A percentile compares a stretch with the other conserved stretches of the same genome.
phyloP scores from a whole-genome alignment of 768 basidiomycete species.

The Podaxis sp. region DNA sequence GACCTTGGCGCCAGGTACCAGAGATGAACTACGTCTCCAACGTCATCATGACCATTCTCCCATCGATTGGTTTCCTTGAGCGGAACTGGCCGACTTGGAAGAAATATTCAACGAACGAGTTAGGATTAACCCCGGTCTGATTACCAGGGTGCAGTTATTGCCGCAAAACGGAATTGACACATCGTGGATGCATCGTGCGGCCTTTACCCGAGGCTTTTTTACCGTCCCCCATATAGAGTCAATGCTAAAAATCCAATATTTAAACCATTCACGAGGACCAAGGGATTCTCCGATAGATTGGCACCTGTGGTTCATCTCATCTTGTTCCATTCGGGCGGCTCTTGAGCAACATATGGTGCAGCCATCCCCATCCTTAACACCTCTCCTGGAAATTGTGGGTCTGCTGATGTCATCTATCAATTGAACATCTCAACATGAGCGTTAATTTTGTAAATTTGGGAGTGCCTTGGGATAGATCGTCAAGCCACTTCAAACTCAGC shows the following conservation, averaged over 20 bases:
- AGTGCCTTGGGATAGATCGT: no score
- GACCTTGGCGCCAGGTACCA: neutral
- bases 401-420: no score
- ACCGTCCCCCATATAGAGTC: neutral
- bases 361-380: no score
- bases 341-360: no score
- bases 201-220: neutral
- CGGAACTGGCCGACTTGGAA: neutral
- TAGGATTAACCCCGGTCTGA: neutral
- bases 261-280: no score
- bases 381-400: no score
- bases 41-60: neutral
- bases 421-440: no score
- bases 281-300: no score
- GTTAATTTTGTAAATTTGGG: no score
- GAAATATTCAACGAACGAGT: neutral
- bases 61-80: neutral
- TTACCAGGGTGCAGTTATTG: neutral
- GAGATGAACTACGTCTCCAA: neutral
- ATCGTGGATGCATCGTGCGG: neutral
- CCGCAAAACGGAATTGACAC: neutral
- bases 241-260: neutral
- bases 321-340: no score
- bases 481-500: no score
- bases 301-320: no score